Evolutionary conservation across 176 grass and related monocot species (phyloP), one percentile per base, ranked within the genome.

Genomic region (Aegilops umbellulata): DNA sequence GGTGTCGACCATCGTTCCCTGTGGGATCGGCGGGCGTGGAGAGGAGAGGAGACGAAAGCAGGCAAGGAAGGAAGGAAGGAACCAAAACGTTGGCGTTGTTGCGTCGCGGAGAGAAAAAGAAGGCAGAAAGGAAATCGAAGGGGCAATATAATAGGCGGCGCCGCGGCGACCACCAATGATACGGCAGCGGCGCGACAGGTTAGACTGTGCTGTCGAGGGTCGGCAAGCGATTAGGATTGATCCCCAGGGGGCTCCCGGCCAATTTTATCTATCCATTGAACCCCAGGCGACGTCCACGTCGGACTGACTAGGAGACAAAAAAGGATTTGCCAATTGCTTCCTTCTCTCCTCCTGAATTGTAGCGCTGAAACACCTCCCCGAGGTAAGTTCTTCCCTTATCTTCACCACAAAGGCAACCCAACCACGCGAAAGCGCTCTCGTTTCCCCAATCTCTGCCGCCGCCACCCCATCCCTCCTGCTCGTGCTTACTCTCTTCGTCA

Each of bases 1-100:
- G 70, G 87, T 87, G 69, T 84, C 60, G 5, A 92, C 90, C 86
- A 92, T 89, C 71, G 67, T 4, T 2, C 19, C 66, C 77, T 79
- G 63, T 65, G 55, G 55, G 91, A 86, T 86, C 94, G 94, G 86
- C 79, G 84, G 65, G 29, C 15, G 69, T 20, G 67, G 61, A 35
- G 53, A 32, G 44, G 46, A 16, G 49, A 47, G 44, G 49, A 19
- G 49, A 47, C 44, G 44, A 51, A 65, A 86, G 27, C 35, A 76
- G 80, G 63, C 14, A 60, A 73, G 79, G 49, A 53, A 53, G 47
- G 47, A 51, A 46, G 13, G 44, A 47, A 53, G 49, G 60, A 74
- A 65, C 68, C 78, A 66, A 66, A 49, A 49, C 30, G 25, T 10
- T 75, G 30, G 41, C 62, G 39, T 63, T 16, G 82, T 74, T 16